Base-by-base conservation (phyloP, 768 basidiomycete species). In the Thelephora ganbajun region DNA sequence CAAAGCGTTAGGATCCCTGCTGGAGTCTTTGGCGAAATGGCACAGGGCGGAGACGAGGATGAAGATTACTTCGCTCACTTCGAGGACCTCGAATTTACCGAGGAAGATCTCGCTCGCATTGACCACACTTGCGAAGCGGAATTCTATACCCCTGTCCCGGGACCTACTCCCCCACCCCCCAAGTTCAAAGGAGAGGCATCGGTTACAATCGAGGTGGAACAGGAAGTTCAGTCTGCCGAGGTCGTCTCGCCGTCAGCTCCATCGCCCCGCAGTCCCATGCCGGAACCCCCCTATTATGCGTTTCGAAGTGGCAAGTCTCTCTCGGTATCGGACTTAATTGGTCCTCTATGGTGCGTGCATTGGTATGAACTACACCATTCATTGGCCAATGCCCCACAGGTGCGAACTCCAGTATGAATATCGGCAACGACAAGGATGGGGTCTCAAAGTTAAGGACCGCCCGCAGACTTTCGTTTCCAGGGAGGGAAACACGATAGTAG, bases 401-500 rank as follows among this genome's bases (percentile, higher is more conserved):
- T 88, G 85, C 56, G 85, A 86, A 57, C 71, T 85, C 5, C 83
- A 86, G 58, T 78, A 75, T 58, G 83, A 88, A 53, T 88, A 88
- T 56, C 75, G 82, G 2, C 65, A 87, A 35, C 73, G 75, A 26
- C 79, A 81, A 50, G 66, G 64, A 49, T 69, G 82, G 18, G 63
- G 67, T 39, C 68, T 61, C 39, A 74, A 71, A 14, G 52, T 82
- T 0, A 62, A 64, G 16, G 49, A 61, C 9, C 71, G 84, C 16
- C 83, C 83, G 0, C 49, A 61, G 11, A 64, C 73, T 1, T 86
- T 88, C 52, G 59, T 61, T 3, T 73, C 80, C 19, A 66, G 65
- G 12, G 59, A 64, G 20, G 85, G 85, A 13, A 83, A 80, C 50
- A 63, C 65, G 18, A 85, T 89, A 44, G 56, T 57, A 5, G 77